Percentiles rank a stretch among this genome's conserved stretches.
phyloP scores from a whole-genome alignment of 2,329 filamentous ascomycete genomes.

The Aspergillus phoenicis region DNA sequence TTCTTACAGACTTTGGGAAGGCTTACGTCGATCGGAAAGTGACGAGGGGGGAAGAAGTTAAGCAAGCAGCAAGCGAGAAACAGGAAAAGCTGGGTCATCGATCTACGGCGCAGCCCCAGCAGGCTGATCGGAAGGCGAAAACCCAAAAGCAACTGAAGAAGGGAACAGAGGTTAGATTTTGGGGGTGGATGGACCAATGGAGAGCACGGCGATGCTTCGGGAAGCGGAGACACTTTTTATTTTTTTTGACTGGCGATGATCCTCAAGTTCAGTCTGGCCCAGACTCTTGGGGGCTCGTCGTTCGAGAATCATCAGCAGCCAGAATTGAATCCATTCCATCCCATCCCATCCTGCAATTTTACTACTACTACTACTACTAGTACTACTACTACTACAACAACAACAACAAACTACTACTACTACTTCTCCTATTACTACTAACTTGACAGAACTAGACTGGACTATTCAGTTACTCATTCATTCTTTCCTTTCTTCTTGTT shows the following conservation, averaged over 20 bases:
- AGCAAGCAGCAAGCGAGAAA: too few species aligned
- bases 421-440: too few species aligned
- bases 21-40: too few species aligned
- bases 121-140: background rate
- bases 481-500: background rate
- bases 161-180: background rate
- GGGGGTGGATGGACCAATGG: background rate
- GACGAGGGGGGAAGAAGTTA: too few species aligned
- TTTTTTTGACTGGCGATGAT: conserved; percentile 3
- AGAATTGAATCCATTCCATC: background rate
- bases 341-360: background rate
- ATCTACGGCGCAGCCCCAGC: background rate
- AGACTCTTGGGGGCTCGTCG: conserved; percentile 8
- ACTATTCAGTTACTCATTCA: too few species aligned
- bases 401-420: too few species aligned
- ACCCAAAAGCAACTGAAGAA: background rate
- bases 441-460: too few species aligned
- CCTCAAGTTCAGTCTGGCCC: conserved; percentile 6
- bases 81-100: background rate
- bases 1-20: too few species aligned
- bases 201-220: conserved; percentile 3
- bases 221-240: background rate
- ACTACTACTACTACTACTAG: too few species aligned
- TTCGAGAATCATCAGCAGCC: background rate
- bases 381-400: too few species aligned